Base-by-base conservation (phyloP, 208 protist species). In the Trypanosoma caninum region DNA sequence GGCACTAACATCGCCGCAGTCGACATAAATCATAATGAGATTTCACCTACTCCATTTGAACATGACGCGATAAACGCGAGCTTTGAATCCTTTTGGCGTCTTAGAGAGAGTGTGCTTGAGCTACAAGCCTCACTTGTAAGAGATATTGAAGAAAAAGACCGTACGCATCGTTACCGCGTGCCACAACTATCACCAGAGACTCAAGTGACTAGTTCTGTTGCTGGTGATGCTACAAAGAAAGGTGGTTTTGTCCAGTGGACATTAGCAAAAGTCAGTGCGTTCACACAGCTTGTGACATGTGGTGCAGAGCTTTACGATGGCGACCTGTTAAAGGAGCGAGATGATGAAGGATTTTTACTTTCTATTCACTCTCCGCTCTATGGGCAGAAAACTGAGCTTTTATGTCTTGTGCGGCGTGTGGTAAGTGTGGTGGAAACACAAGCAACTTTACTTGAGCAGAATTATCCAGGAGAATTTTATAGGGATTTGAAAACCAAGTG, bases 101-200 rank as follows among this genome's bases (percentile, higher is more conserved):
- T 88, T n/a, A 56, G 78, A 23, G 69, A 57, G 31, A 58, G 59
- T 37, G 76, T 88, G 11, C 54, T 69, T 48, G 59, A 74, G 30
- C 65, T 88, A n/a, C 62, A 62, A 37, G 61, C 45, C n/a, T 73
- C 69, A 7, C 64, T 91, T 1, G 65, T 58, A n/a, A 81, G 74
- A 41, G 80, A 90, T 40, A 88, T 93, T 51, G 58, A 60, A 13
- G 57, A 72, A 9, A 88, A 88, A 38, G 72, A 93, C 58, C 61
- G 73, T 37, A 82, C 87, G 14, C 83, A 90, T 69, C 61, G 70
- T 42, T 69, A 65, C 37, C 38, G 40, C 14, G 25, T 60, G 23
- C 27, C 61, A 16, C 35, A 31, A 16, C 37, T 30, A 31, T 22
- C 38, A 31, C 44, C 10, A 42, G 34, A 42, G 2, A 30, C 34